Evolutionary conservation across 306 rosid species (phyloP).

Genomic region (Lotus japonicus): DNA sequence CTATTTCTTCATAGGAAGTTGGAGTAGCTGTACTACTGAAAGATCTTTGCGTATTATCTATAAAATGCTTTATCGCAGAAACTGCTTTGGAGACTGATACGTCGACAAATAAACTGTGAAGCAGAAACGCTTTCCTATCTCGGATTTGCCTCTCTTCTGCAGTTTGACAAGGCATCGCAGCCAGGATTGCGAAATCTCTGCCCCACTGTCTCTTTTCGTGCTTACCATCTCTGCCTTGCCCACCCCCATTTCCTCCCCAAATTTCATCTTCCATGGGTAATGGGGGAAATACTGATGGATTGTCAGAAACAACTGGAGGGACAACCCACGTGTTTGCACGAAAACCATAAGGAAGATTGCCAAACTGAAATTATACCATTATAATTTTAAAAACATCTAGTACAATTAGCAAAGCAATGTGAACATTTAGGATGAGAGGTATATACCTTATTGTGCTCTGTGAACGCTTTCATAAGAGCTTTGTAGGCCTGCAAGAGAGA

Average conservation of each 20-base stretch:
- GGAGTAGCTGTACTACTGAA: constrained; percentile 24
- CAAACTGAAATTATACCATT: constrained; percentile 63
- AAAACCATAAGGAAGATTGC: constrained; percentile 95
- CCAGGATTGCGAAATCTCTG: constrained; percentile 75
- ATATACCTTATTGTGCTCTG: constrained; percentile 83
- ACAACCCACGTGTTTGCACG: constrained; percentile 97
- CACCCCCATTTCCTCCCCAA: constrained; percentile 98
- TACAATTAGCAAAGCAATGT: not conserved
- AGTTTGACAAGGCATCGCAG: constrained; percentile 86
- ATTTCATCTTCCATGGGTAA: constrained; percentile 83
- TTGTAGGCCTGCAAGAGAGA: constrained; percentile 67
- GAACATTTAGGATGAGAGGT: constrained; percentile 1
- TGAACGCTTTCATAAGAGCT: constrained; percentile 84
- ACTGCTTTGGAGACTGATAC: constrained; percentile 81
- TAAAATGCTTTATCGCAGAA: constrained; percentile 50
- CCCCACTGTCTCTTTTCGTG: constrained; percentile 81
- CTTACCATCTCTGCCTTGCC: constrained; percentile 73
- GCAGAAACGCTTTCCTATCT: constrained; percentile 89
- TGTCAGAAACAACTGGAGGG: constrained; percentile 88
- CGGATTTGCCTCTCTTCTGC: constrained; percentile 91
- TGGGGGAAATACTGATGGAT: constrained; percentile 55
- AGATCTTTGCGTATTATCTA: constrained; percentile 36
- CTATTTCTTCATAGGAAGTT: constrained; percentile 50
- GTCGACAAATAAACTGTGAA: constrained; percentile 91
- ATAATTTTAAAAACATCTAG: constrained; percentile 11